These are phyloP conservation scores for Neurospora crassa DNA, from an alignment of 2,329 filamentous ascomycete genomes.

Conservation along the genomic window DNA sequence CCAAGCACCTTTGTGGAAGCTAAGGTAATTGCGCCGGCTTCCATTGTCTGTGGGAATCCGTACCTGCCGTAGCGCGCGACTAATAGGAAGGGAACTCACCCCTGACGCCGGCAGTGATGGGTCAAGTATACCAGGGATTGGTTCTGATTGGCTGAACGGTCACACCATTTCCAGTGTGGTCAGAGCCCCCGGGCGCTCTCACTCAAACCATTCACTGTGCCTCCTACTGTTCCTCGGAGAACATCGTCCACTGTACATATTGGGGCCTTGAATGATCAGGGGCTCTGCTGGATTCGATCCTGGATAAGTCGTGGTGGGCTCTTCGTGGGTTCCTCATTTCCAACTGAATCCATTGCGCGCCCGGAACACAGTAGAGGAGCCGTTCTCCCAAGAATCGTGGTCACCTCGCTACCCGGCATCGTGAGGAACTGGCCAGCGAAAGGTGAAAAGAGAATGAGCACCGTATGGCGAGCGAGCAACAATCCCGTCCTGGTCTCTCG, in stretches of 20 bases:
- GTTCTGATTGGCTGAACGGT: background rate
- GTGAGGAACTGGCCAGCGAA: background rate
- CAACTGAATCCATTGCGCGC: background rate
- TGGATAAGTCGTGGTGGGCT: background rate
- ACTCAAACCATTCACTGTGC: background rate
- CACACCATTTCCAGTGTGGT: background rate
- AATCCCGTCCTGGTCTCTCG: background rate
- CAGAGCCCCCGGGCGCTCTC: background rate
- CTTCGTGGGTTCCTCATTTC: background rate
- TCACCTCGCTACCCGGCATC: background rate
- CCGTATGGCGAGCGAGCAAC: background rate
- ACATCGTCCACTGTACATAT: background rate
- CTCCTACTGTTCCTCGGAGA: background rate
- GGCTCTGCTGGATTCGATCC: background rate
- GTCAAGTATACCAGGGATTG: background rate
- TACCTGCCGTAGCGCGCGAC: slow-evolving; percentile 20
- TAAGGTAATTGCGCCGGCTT: background rate
- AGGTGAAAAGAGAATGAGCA: background rate
- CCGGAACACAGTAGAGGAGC: background rate
- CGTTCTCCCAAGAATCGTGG: background rate
- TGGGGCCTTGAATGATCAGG: background rate
- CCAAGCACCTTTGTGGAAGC: background rate
- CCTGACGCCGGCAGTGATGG: slow-evolving; percentile 1
- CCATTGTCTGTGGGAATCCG: background rate
- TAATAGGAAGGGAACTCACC: slow-evolving; percentile 7